Conservation (phyloP, 2,329 filamentous ascomycete species). For the Macrophomina phaseolina region DNA sequence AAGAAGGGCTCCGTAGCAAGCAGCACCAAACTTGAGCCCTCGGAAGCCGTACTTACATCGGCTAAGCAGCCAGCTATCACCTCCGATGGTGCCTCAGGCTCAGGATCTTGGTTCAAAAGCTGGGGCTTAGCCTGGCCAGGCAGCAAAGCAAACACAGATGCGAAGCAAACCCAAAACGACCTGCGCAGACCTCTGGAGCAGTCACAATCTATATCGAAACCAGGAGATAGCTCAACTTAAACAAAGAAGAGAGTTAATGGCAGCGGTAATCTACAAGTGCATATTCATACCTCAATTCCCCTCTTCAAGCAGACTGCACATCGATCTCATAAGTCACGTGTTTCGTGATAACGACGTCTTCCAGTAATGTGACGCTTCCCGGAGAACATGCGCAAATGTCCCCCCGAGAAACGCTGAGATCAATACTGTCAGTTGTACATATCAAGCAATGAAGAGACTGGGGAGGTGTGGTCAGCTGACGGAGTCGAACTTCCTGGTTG, state of each 20-base stretch:
- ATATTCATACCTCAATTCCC: too few species aligned
- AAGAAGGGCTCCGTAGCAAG: not conserved
- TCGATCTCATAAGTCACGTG: too few species aligned
- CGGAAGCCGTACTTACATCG: not conserved
- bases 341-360: too few species aligned
- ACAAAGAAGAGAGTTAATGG: not conserved
- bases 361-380: too few species aligned
- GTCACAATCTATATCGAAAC: not conserved
- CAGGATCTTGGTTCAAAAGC: conserved; percentile 8
- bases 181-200: not conserved
- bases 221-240: not conserved
- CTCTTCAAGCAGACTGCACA: too few species aligned
- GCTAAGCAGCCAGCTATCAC: not conserved
- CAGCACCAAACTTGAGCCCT: not conserved
- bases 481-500: not conserved
- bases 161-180: conserved; percentile 7
- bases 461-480: conserved; percentile 2
- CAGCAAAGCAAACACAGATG: conserved; percentile 18
- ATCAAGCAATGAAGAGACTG: too few species aligned
- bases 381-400: too few species aligned
- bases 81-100: conserved; percentile 8
- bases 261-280: not conserved
- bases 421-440: too few species aligned
- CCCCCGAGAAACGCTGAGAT: too few species aligned
- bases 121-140: conserved; percentile 24